Conservation (phyloP, 768 basidiomycete genomes). For the Tricholoma sp. region DNA sequence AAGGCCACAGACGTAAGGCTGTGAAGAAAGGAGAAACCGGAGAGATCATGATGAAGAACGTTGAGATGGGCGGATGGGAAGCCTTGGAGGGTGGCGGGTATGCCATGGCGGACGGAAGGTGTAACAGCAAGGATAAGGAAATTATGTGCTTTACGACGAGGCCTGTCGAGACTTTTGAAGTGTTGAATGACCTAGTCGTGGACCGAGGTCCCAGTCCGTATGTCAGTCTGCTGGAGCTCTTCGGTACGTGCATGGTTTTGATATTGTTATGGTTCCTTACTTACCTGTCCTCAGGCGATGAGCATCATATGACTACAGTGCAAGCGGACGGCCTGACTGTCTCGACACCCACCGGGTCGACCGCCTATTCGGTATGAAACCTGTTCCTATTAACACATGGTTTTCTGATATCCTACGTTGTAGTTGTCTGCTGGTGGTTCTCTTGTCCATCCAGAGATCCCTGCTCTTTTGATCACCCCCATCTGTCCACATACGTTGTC, state of each 20-base stretch:
- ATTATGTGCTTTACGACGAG: constrained; percentile 97
- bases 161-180: constrained; percentile 95
- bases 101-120: constrained; percentile 37
- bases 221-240: constrained; percentile 91
- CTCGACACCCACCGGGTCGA: constrained; percentile 96
- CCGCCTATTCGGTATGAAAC: constrained; percentile 85
- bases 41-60: constrained; percentile 93
- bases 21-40: constrained; percentile 93
- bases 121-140: constrained; percentile 78
- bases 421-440: constrained; percentile 95
- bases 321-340: constrained; percentile 96
- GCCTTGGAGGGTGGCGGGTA: constrained; percentile 77
- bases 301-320: constrained; percentile 98
- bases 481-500: constrained; percentile 98
- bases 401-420: constrained; percentile 4
- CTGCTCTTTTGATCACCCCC: constrained; percentile 92
- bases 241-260: constrained; percentile 57
- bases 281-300: constrained; percentile 64
- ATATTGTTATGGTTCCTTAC: neutral
- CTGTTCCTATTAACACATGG: constrained; percentile 5
- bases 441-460: constrained; percentile 96
- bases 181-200: constrained; percentile 93
- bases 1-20: constrained; percentile 66
- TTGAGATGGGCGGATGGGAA: constrained; percentile 93
- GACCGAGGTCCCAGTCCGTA: constrained; percentile 98